Conservation (phyloP, 495 filamentous ascomycete genomes). For the Neurospora terricola region DNA sequence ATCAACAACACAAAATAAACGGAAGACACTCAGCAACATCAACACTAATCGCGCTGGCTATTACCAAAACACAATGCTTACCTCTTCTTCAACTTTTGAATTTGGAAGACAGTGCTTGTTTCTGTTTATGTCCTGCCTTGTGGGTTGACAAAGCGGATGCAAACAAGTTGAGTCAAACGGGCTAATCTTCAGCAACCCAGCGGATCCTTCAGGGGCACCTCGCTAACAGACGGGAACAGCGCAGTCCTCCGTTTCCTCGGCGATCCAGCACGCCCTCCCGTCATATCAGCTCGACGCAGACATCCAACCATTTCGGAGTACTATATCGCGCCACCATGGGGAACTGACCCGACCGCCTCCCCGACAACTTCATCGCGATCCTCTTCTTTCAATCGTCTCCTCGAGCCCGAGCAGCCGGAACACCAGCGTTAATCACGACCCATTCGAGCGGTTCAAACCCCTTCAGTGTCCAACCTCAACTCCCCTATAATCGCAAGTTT, state of each 20-base stretch:
- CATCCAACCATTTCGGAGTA: neutral
- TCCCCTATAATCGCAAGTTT: no score
- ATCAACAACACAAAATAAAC: neutral
- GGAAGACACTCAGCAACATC: neutral
- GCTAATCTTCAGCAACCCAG: neutral
- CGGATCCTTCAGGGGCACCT: neutral
- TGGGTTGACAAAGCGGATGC: neutral
- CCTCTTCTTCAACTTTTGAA: no score
- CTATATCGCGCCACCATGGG: neutral
- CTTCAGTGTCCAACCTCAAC: no score
- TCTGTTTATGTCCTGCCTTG: no score
- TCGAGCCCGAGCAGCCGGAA: no score
- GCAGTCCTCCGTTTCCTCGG: neutral
- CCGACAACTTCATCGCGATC: no score
- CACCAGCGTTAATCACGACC: no score
- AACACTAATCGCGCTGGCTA: neutral
- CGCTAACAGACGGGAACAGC: neutral
- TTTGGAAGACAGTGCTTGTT: no score
- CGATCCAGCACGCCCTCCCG: neutral
- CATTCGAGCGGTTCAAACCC: no score
- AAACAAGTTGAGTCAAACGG: neutral
- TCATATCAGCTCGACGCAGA: neutral
- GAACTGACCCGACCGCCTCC: no score
- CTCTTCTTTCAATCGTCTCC: no score
- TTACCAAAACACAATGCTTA: no score